Base-by-base conservation (phyloP, 768 basidiomycete species). In the Collybia nuda region DNA sequence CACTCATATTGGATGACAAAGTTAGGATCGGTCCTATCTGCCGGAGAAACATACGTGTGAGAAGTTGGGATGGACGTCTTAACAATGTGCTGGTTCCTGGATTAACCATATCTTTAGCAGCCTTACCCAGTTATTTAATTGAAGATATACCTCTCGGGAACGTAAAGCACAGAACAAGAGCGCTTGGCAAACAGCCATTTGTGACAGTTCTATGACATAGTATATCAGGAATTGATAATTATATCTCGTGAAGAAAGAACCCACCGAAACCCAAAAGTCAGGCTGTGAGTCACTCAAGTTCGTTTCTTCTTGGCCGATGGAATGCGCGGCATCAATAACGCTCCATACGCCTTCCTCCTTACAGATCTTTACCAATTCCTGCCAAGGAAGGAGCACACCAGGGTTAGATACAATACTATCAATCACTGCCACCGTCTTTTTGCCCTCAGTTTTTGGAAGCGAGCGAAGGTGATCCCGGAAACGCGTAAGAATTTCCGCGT, bases 111-210 rank as follows among this genome's bases (percentile, higher is more conserved):
- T 32, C 14, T 5, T 14, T 32, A 32, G 14, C 14, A 11, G 7
- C 9, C 32, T 6, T 14, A 5, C 7, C 32, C 5, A 3, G 9
- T 3, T 44, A 22, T 40, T 8, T 18, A 40, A 22, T 29, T 35
- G 24, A 32, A 8, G 11, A 51, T 67, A 37, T 38, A 75, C 78
- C 77, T 63, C 51, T 67, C 75, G 0, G 90, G 87, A 5, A 90
- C 87, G 62, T 93, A 94, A 14, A 94, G 69, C 15, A 86, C 71
- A 0, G 88, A 83, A 40, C 77, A 82, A 1, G 81, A 72, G 5
- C 91, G 77, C 63, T 89, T 86, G 2, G 81, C 75, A 57, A 76
- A 84, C 1, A 93, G 68, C 91, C 93, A 95, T 66, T 94, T 93
- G 67, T 93, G 88, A 56, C 86, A 87, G 58, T 92, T 92, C 82